These are phyloP conservation scores for Plectosphaerella cucumerina DNA, from an alignment of 2,329 filamentous ascomycete species.

Conservation along the genomic window DNA sequence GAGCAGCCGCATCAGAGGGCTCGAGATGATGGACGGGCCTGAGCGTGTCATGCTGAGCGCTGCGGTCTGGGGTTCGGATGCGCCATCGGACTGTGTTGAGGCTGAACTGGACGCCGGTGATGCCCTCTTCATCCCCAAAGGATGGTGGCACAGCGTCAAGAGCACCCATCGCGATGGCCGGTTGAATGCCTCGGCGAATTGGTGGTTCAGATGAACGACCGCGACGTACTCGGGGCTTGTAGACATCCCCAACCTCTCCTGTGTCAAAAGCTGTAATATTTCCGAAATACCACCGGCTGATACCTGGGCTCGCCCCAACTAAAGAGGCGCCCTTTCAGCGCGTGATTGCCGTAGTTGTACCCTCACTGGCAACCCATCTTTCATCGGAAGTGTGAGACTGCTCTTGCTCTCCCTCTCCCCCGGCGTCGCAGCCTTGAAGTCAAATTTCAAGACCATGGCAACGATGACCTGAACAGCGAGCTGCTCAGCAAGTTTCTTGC, in stretches of 20 bases:
- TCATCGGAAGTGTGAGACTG: conserved; percentile 61
- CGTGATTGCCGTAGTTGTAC: neutral
- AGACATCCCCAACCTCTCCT: neutral
- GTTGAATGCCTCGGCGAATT: conserved; percentile 39
- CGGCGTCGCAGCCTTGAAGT: conserved; percentile 40
- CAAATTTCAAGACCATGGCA: conserved; percentile 42
- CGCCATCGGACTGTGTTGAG: conserved; percentile 38
- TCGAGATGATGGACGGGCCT: conserved; percentile 86
- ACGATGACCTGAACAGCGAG: conserved; percentile 54
- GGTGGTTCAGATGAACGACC: conserved; percentile 40
- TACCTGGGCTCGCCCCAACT: too few relatives aligned
- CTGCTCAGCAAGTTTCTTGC: conserved; percentile 61
- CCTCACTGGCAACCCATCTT: conserved; percentile 47
- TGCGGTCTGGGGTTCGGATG: conserved; percentile 60
- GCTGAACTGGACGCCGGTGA: conserved; percentile 61
- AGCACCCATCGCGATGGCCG: conserved; percentile 27
- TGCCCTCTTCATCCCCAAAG: conserved; percentile 69
- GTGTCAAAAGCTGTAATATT: too few relatives aligned
- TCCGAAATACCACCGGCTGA: too few relatives aligned
- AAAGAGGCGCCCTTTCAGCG: too few relatives aligned
- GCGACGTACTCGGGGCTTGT: neutral
- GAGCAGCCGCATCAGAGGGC: conserved; percentile 58
- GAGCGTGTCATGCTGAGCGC: conserved; percentile 65
- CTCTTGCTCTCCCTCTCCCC: conserved; percentile 51
- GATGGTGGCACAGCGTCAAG: conserved; percentile 43